A percentile compares a stretch with the other conserved stretches of the same genome.
These are phyloP conservation scores for Ganoderma multipileum DNA, from an alignment of 1,284 basidiomycete species.

Conservation along the genomic window DNA sequence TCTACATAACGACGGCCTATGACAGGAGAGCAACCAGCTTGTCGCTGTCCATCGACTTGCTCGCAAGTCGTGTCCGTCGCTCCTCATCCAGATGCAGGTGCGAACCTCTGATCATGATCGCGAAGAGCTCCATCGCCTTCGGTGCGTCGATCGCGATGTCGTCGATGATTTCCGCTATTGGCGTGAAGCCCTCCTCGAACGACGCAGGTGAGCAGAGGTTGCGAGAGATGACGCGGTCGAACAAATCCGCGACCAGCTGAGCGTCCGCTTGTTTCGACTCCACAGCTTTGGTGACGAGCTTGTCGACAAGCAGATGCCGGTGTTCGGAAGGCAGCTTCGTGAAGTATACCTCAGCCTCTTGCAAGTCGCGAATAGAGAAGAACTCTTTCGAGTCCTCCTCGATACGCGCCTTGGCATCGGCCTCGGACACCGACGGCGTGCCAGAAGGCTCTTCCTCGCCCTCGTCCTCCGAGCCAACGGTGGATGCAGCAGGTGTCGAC, in stretches of 20 bases:
- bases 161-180: slow-evolving; percentile 79
- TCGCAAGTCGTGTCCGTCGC: slow-evolving; percentile 57
- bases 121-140: slow-evolving; percentile 82
- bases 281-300: slow-evolving; percentile 73
- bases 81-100: slow-evolving; percentile 69
- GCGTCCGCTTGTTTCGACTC: slow-evolving; percentile 90
- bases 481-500: slow-evolving; percentile 58
- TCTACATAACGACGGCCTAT: slow-evolving; percentile 42
- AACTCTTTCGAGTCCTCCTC: slow-evolving; percentile 82
- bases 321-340: slow-evolving; percentile 69
- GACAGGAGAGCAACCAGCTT: slow-evolving; percentile 64
- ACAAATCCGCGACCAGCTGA: slow-evolving; percentile 75
- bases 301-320: slow-evolving; percentile 74
- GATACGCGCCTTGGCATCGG: slow-evolving; percentile 80
- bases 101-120: slow-evolving; percentile 73
- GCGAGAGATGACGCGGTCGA: slow-evolving; percentile 63
- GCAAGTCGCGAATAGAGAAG: slow-evolving; percentile 78
- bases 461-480: slow-evolving; percentile 61
- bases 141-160: slow-evolving; percentile 92
- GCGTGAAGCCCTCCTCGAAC: slow-evolving; percentile 71
- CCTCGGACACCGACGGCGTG: slow-evolving; percentile 64
- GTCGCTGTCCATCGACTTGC: slow-evolving; percentile 64
- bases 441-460: slow-evolving; percentile 47
- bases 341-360: slow-evolving; percentile 90
- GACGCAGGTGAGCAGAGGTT: slow-evolving; percentile 58